Evolutionary conservation across 352 stramenopile species (phyloP), one percentile per base, ranked within the genome.

Genomic region (Vaucheria bursata): DNA sequence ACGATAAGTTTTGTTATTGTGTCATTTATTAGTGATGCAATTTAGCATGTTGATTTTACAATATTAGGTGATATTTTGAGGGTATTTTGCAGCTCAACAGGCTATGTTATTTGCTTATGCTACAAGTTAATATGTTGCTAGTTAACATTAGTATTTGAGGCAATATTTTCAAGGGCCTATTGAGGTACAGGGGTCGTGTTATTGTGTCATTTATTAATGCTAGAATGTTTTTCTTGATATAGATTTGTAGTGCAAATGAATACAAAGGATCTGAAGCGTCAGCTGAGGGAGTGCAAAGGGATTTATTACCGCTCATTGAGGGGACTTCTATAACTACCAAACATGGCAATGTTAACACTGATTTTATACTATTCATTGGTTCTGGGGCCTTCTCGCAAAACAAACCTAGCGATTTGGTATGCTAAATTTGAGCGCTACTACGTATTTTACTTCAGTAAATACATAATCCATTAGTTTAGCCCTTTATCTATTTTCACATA

Each of bases 291-390:
- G 96, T 99, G 40, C 96, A 99, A 87, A 91, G 96, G 71, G 96
- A 99, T 79, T 79, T 99, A 73, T 87, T 99, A 71, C 96, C 96
- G 50, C 86, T 99, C 29, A 97, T 99, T 77, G 96, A 99, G 89
- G 96, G 96, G 49, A 85, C 39, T 25, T 78, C 77, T 66, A 94
- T 97, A 85, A 96, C 89, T 59, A 98, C 94, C n/a, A 98, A 98
- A 87, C 92, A 99, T 85, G 96, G 96, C 71, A 98, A 98, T 85
- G 92, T 99, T 31, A 97, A 97, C 88, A 99, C 96, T 72, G 95
- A 99, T 87, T 97, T 98, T 87, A 98, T 99, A 74, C 79, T 99
- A 59, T 99, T 99, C 79, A 95, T 99, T 80, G 93, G 74, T 31
- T 84, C 80, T 0, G 95, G 95, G 53, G 95, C 96, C 39, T 99